A percentile compares a stretch with the other conserved stretches of the same genome.
These are phyloP conservation scores for Pharus latifolius DNA, from an alignment of 176 grass and related monocot species.

Conservation along the genomic window DNA sequence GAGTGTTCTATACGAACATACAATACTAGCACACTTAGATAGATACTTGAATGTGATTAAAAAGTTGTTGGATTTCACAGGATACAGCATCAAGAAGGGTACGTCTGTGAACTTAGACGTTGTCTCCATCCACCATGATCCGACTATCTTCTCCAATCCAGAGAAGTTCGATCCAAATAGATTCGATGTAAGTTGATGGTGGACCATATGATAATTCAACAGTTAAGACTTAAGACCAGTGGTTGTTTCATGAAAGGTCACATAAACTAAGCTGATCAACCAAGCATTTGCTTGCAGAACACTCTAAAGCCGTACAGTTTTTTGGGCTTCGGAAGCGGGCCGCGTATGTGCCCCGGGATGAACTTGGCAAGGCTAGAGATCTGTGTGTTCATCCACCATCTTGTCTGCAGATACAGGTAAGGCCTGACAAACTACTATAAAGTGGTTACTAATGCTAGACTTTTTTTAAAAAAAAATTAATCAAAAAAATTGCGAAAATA, in stretches of 20 bases:
- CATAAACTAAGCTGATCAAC: too few relatives aligned
- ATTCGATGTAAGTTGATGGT: conserved; percentile 35
- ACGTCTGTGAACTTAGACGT: conserved; percentile 63
- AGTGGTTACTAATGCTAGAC: too few relatives aligned
- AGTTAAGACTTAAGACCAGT: too few relatives aligned
- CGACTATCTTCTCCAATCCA: conserved; percentile 34
- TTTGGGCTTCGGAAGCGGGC: conserved; percentile 56
- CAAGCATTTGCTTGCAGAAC: not conserved
- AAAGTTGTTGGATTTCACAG: not conserved
- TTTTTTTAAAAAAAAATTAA: too few relatives aligned
- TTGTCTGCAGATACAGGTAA: conserved; percentile 44
- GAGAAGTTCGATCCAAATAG: conserved; percentile 39
- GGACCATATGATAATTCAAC: too few relatives aligned
- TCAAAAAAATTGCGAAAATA: too few relatives aligned
- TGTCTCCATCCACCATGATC: conserved; percentile 72
- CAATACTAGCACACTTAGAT: not conserved
- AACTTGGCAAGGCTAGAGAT: conserved; percentile 59
- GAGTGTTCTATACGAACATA: too few relatives aligned
- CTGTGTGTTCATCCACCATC: conserved; percentile 50
- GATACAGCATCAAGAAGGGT: conserved; percentile 37
- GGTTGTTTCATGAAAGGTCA: too few relatives aligned
- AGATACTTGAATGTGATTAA: not conserved
- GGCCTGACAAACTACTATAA: not conserved
- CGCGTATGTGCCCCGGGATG: conserved; percentile 55
- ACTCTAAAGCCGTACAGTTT: conserved; percentile 44